phyloP scores from a whole-genome alignment of 1,284 basidiomycete species.

The Sanguinoderma infundibulare region DNA sequence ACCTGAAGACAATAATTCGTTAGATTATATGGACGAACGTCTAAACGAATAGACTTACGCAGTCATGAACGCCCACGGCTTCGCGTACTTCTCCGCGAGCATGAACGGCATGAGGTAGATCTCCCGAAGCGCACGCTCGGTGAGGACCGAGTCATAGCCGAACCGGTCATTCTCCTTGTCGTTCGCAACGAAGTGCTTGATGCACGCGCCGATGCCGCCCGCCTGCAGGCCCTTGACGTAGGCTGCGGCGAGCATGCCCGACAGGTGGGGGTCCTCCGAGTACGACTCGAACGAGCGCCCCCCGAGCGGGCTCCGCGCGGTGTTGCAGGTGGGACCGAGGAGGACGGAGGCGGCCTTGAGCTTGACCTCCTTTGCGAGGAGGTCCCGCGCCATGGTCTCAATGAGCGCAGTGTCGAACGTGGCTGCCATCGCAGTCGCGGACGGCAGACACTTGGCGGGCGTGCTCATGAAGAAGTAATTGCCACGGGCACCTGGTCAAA shows the following conservation, averaged over 20 bases:
- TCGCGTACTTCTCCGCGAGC: constrained; percentile 73
- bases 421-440: constrained; percentile 72
- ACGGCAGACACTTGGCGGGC: constrained; percentile 65
- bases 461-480: constrained; percentile 48
- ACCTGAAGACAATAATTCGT: constrained; percentile 39
- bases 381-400: constrained; percentile 60
- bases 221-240: constrained; percentile 78
- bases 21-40: neutral
- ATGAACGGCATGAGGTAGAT: constrained; percentile 80
- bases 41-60: constrained; percentile 46
- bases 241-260: constrained; percentile 69
- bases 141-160: constrained; percentile 65
- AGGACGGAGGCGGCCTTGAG: constrained; percentile 70
- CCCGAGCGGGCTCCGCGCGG: constrained; percentile 76
- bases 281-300: constrained; percentile 82
- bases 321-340: constrained; percentile 82
- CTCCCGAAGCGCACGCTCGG: constrained; percentile 76
- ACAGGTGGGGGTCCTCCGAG: constrained; percentile 80
- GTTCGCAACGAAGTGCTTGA: constrained; percentile 77
- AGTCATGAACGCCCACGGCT: constrained; percentile 78
- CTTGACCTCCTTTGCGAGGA: constrained; percentile 75
- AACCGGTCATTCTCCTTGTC: constrained; percentile 76
- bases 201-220: constrained; percentile 70
- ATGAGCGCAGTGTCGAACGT: constrained; percentile 76
- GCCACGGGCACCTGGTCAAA: constrained; percentile 37